phyloP scores from a whole-genome alignment of 768 basidiomycete species.

The Agaricus subrufescens region DNA sequence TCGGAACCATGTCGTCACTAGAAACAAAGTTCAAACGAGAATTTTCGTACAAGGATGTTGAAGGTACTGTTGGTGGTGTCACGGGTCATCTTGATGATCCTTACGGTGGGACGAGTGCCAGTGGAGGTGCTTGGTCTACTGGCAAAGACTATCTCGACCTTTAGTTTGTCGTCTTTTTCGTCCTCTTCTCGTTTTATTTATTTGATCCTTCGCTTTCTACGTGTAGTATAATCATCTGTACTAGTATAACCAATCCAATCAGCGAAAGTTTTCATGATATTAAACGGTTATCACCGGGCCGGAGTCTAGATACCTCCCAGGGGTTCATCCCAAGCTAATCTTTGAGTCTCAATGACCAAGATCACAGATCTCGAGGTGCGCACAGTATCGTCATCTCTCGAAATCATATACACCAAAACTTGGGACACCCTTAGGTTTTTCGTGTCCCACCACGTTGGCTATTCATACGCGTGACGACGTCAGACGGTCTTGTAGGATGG shows the following conservation, averaged over 20 bases:
- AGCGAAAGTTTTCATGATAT: neutral
- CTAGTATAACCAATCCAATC: neutral
- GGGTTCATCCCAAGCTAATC: no score
- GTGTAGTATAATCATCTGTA: neutral
- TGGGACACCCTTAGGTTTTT: conserved; percentile 39
- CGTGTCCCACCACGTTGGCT: conserved; percentile 72
- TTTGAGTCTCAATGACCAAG: neutral
- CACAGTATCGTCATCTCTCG: neutral
- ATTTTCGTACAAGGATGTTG: conserved; percentile 74
- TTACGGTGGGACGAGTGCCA: conserved; percentile 39
- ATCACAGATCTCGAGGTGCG: conserved; percentile 1
- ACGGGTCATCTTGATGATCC: conserved; percentile 36
- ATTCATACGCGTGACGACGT: conserved; percentile 66
- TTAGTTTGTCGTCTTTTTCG: conserved; percentile 19
- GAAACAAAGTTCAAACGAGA: conserved; percentile 79
- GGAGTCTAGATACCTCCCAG: no score
- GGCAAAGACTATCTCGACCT: conserved; percentile 55
- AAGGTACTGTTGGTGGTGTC: conserved; percentile 30
- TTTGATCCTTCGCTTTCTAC: neutral
- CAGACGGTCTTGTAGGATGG: conserved; percentile 64
- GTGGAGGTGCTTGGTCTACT: conserved; percentile 36
- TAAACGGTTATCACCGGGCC: no score
- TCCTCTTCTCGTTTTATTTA: neutral
- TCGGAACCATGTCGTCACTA: conserved; percentile 61
- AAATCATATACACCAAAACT: no score